Base-by-base conservation (phyloP, 2,329 filamentous ascomycete genomes). In the Colletotrichum costaricense region DNA sequence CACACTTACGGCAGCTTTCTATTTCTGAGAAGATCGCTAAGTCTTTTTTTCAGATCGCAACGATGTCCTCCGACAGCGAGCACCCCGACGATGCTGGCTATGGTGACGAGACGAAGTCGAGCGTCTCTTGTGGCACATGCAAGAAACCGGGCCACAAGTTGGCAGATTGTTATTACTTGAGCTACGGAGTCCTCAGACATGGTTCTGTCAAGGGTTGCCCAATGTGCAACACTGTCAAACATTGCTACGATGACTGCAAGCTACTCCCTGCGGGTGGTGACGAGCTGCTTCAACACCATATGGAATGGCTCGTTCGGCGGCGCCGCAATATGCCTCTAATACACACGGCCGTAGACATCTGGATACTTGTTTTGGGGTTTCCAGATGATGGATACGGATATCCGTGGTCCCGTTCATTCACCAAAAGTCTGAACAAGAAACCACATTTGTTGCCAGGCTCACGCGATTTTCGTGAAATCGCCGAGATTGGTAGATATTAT, bases 171-270 rank as follows among this genome's bases (percentile, higher is more conserved):
- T 14, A 0, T 64, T 9, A 1, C 11, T 12, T 55, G 30, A 1
- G 1, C 2, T 0, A 2, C 3, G 5, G 1, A 7, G 1, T 4
- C 1, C 8, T 22, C n/a, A 5, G 2, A 12, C 1, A 1, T 12
- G 49, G 30, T 3, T 0, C 3, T 1, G 5, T 64, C 0, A 2
- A 3, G 1, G 62, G 62, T 5, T 64, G 63, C 1, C 63, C 63
- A 8, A 56, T 65, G 63, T 65, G 63, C 4, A 65, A 65, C 24
- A 65, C 30, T 7, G 5, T 0, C 12, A 2, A 0, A 7, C 60
- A 63, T n/a, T 1, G 0, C 3, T 63, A 63, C 14, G 12, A 19
- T 9, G 6, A 35, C 0, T 63, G 60, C 28, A 24, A 26, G n/a
- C 7, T 22, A 2, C 2, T 54, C 11, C 63, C 63, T 42, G 2